phyloP scores from a whole-genome alignment of 495 filamentous ascomycete genomes.

The Daldinia grandis region DNA sequence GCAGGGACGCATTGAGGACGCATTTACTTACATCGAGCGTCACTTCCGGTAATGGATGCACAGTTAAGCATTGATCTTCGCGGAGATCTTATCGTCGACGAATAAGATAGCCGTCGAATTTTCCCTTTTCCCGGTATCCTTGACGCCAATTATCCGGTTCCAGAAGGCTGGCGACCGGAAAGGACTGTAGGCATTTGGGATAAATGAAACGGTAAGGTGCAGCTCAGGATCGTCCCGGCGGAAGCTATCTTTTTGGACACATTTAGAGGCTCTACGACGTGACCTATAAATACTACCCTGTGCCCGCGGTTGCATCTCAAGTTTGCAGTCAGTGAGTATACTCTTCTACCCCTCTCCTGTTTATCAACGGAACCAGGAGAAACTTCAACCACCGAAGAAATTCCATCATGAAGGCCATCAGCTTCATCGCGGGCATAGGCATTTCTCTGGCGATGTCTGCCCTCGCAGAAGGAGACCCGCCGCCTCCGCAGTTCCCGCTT shows the following conservation, averaged over 20 bases:
- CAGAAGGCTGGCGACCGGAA: neutral
- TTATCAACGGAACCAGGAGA: neutral
- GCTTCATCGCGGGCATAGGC: conserved; percentile 7
- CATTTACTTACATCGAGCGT: neutral
- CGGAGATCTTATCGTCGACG: conserved; percentile 17
- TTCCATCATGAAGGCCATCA: conserved; percentile 14
- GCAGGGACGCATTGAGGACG: neutral
- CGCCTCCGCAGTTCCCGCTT: conserved; percentile 25
- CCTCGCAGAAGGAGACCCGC: conserved; percentile 19
- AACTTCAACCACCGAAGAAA: neutral
- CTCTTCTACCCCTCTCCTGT: neutral
- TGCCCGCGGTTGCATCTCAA: neutral
- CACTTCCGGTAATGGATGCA: neutral
- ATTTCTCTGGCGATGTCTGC: conserved; percentile 10
- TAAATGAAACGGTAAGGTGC: conserved; percentile 21
- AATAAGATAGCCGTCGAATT: conserved; percentile 12
- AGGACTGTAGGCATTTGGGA: conserved; percentile 21
- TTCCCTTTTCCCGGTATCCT: conserved; percentile 14
- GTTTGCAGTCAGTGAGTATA: neutral
- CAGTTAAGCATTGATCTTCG: conserved; percentile 9
- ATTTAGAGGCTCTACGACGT: neutral
- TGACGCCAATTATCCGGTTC: conserved; percentile 26
- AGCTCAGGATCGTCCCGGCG: conserved; percentile 3
- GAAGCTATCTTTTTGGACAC: conserved; percentile 7
- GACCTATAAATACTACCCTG: neutral